Conservation (phyloP, 192 early-diverging fungal species). For the Coemansia sp. region DNA sequence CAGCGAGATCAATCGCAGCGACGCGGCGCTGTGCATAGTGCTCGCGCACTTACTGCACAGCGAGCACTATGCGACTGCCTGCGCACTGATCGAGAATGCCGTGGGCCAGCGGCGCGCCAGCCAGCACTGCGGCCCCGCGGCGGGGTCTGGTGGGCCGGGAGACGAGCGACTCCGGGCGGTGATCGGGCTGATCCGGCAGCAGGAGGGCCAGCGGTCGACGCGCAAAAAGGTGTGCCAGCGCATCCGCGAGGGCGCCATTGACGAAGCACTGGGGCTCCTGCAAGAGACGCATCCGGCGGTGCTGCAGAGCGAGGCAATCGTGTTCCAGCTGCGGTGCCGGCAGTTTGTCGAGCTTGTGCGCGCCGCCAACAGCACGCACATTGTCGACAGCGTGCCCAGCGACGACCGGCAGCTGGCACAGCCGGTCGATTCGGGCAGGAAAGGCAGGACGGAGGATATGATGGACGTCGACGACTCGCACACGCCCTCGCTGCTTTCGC, state of each 20-base stretch:
- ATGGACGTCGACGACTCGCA: slow-evolving; percentile 55
- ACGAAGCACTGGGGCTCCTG: slow-evolving; percentile 63
- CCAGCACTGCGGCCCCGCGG: background rate
- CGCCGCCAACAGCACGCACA: slow-evolving; percentile 25
- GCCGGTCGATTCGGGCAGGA: slow-evolving; percentile 4
- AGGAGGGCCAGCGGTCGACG: slow-evolving; percentile 23
- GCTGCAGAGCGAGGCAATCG: slow-evolving; percentile 61
- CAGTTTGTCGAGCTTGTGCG: slow-evolving; percentile 86
- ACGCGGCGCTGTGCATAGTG: slow-evolving; percentile 55
- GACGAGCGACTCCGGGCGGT: slow-evolving; percentile 16
- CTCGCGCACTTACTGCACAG: slow-evolving; percentile 79
- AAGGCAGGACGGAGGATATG: slow-evolving; percentile 16
- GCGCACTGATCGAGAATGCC: slow-evolving; percentile 56
- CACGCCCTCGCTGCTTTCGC: slow-evolving; percentile 23
- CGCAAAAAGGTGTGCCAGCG: slow-evolving; percentile 52
- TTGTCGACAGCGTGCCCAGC: slow-evolving; percentile 29
- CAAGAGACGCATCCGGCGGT: slow-evolving; percentile 67
- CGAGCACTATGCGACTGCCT: slow-evolving; percentile 76
- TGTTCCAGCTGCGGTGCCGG: slow-evolving; percentile 76
- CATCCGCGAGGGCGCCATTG: slow-evolving; percentile 73
- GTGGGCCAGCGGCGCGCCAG: slow-evolving; percentile 15
- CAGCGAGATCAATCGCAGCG: slow-evolving; percentile 2
- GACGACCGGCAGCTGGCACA: slow-evolving; percentile 23
- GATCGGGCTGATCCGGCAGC: slow-evolving; percentile 20
- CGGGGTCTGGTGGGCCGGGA: background rate